Evolutionary conservation across 352 stramenopile species (phyloP), one percentile per base, ranked within the genome.

Genomic region (Phytophthora litchii): DNA sequence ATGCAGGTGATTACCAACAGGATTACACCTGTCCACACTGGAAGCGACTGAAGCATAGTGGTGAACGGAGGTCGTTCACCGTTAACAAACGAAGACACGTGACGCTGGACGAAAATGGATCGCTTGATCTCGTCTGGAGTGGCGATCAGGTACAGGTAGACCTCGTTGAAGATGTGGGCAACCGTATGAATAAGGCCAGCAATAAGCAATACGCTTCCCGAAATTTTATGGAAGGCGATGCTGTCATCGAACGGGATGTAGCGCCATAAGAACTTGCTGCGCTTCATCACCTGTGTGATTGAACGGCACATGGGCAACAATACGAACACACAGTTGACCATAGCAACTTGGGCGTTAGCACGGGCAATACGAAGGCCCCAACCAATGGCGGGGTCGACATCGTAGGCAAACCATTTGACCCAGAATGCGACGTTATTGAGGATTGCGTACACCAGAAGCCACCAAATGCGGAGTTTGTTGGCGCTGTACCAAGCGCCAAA

Each of bases 231-330:
- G 58, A 89, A 89, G 16, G 81, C 75, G 40, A 94, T 90, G 63
- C 86, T 74, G 54, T 92, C 79, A 41, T 92, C 84, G 25, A 94
- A 90, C 9, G 85, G 85, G 27, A 92, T 89, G 61, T 86, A 88
- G 45, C 75, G 70, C 80, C 80, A 91, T 29, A 90, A 29, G 8
- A 91, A 61, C 0, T 62, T 65, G 27, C 73, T 88, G 31, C 75
- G 70, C 65, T 90, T 89, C 67, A 92, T 80, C 38, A 91, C 76
- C 23, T 83, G 69, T 23, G 79, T 82, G 55, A 94, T 89, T 1
- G 76, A 89, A 53, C 83, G 85, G 21, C 80, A 90, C 80, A 94
- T 92, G 17, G 85, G 81, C 12, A 92, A 41, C 17, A 94, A 68
- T 27, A 94, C 82, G 40, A 94, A 83, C 2, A 83, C 55, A 38